Conservation (phyloP, 2,329 filamentous ascomycete species). For the Fusarium subglutinans region DNA sequence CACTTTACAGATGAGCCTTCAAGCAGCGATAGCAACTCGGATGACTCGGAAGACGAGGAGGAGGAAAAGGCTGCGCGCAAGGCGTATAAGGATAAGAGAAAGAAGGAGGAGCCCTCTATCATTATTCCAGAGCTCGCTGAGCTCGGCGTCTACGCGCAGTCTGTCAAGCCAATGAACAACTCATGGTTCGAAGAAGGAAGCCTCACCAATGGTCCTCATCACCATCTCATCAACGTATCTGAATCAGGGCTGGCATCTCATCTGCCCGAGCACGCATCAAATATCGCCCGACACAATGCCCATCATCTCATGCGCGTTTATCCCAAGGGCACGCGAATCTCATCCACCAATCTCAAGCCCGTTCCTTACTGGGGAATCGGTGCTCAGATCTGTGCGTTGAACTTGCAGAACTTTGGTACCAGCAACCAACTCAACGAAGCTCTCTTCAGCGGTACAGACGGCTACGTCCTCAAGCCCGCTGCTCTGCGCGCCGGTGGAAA, state of each 20-base stretch:
- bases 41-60: constrained; percentile 52
- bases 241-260: constrained; percentile 66
- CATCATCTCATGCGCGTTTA: constrained; percentile 75
- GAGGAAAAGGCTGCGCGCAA: constrained; percentile 58
- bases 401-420: constrained; percentile 74
- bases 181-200: constrained; percentile 67
- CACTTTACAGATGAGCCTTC: constrained; percentile 64
- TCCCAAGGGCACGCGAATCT: constrained; percentile 75
- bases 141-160: constrained; percentile 75
- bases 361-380: constrained; percentile 73
- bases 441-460: constrained; percentile 70
- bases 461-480: constrained; percentile 72
- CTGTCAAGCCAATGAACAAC: constrained; percentile 72
- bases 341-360: constrained; percentile 70
- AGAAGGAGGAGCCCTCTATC: constrained; percentile 54
- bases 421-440: constrained; percentile 75
- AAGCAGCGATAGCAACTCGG: constrained; percentile 46
- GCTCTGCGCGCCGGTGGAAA: constrained; percentile 65
- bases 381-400: constrained; percentile 75
- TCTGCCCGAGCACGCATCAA: constrained; percentile 56
- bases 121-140: constrained; percentile 73
- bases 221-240: constrained; percentile 75
- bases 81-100: constrained; percentile 64
- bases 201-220: constrained; percentile 66
- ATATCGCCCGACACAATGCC: constrained; percentile 68